phyloP scores from a whole-genome alignment of 2,329 filamentous ascomycete genomes.

The Cladophialophora exuberans region DNA sequence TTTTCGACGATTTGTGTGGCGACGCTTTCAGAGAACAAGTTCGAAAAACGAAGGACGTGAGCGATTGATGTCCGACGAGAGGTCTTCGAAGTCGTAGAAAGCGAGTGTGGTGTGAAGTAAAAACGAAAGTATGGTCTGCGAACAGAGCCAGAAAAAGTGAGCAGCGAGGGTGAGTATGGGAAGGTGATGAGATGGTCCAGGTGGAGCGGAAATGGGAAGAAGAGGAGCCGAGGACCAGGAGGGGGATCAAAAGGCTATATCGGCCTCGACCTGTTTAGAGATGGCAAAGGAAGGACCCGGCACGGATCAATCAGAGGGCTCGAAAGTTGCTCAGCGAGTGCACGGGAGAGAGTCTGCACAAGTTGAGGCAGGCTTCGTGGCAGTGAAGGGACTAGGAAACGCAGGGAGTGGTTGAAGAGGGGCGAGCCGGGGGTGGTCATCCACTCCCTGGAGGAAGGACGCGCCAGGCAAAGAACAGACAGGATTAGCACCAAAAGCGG shows the following conservation, averaged over 20 bases:
- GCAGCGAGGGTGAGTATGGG: conserved; percentile 27
- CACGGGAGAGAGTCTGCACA: conserved; percentile 20
- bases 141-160: conserved; percentile 34
- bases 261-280: conserved; percentile 23
- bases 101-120: conserved; percentile 29
- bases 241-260: conserved; percentile 33
- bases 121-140: conserved; percentile 36
- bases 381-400: conserved; percentile 28
- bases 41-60: conserved; percentile 31
- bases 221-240: conserved; percentile 24
- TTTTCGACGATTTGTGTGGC: conserved; percentile 1
- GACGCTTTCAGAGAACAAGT: conserved; percentile 28
- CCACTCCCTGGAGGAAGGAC: not conserved
- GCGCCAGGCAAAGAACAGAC: conserved; percentile 11
- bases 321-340: conserved; percentile 24
- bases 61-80: conserved; percentile 34
- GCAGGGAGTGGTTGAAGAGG: conserved; percentile 16
- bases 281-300: conserved; percentile 12
- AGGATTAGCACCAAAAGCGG: conserved; percentile 26
- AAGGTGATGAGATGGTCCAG: conserved; percentile 9
- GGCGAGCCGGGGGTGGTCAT: conserved; percentile 11
- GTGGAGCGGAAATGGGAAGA: conserved; percentile 30
- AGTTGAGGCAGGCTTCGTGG: conserved; percentile 28
- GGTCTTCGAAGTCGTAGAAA: conserved; percentile 29
- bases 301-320: conserved; percentile 23